Evolutionary conservation across 139 green algal genomes (phyloP).

Genomic region (Chlamydomonas schloesseri): DNA sequence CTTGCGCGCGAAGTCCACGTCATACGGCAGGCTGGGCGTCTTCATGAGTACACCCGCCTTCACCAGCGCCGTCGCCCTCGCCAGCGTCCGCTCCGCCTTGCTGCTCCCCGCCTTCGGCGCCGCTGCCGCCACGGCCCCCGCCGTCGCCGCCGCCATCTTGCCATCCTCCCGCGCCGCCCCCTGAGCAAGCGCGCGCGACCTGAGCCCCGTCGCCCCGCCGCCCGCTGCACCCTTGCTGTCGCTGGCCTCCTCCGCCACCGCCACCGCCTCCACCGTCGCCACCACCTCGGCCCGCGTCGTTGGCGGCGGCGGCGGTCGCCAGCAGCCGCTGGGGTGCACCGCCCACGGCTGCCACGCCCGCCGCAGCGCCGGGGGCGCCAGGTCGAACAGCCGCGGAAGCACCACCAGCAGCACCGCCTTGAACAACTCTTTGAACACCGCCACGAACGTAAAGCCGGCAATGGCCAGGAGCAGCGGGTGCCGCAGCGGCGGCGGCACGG

Average conservation of each 20-base stretch:
- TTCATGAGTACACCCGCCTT: slow-evolving; percentile 20
- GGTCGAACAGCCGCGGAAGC: slow-evolving; percentile 3
- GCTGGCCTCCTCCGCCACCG: neutral
- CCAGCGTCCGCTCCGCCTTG: neutral
- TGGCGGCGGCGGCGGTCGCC: neutral
- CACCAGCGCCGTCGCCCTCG: neutral
- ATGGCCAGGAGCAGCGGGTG: neutral
- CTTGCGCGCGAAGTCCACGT: slow-evolving; percentile 28
- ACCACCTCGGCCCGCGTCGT: neutral
- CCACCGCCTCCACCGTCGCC: neutral
- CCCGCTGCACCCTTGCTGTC: too few relatives aligned
- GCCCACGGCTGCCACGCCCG: slow-evolving; percentile 6
- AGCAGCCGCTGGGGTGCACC: slow-evolving; percentile 27
- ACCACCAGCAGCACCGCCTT: slow-evolving; percentile 9
- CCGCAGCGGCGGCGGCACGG: neutral
- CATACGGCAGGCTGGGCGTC: slow-evolving; percentile 14
- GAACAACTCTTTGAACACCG: neutral
- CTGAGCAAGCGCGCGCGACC: too few relatives aligned
- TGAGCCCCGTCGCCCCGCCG: too few relatives aligned
- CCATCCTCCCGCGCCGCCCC: too few relatives aligned
- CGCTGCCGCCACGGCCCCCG: neutral
- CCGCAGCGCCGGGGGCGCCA: neutral
- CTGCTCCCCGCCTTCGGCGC: neutral
- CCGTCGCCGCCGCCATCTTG: neutral
- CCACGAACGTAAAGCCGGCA: neutral